Conservation (phyloP, 176 grass and related monocot species). For the Saccharum spontaneum region DNA sequence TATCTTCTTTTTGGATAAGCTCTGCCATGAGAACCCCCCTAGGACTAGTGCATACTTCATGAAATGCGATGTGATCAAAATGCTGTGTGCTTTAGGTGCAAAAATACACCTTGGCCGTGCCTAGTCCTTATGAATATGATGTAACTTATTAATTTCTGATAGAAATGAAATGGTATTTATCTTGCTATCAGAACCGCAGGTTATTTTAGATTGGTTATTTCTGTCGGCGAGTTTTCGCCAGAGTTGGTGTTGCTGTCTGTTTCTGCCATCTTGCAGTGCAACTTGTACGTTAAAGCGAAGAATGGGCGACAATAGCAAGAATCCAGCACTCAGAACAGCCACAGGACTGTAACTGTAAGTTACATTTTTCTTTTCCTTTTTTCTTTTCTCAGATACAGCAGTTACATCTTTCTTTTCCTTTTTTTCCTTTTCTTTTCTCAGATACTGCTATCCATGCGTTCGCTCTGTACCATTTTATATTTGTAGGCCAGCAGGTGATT, state of each 20-base stretch:
- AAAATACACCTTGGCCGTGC: conserved; percentile 40
- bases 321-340: neutral
- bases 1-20: conserved; percentile 1
- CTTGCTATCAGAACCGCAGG: neutral
- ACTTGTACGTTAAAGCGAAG: neutral
- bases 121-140: conserved; percentile 26
- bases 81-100: conserved; percentile 33
- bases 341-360: conserved; percentile 22
- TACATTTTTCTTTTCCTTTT: conserved; percentile 23
- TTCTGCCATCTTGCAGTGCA: neutral
- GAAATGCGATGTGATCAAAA: conserved; percentile 32
- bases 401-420: conserved; percentile 18
- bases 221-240: neutral
- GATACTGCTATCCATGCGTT: neutral
- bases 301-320: neutral
- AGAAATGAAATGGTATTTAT: conserved; percentile 38
- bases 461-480: conserved; percentile 26
- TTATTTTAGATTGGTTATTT: conserved; percentile 21
- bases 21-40: conserved; percentile 3
- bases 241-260: neutral
- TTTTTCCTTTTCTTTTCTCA: conserved; percentile 22
- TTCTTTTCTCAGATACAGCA: conserved; percentile 27
- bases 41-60: conserved; percentile 40
- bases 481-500: conserved; percentile 1
- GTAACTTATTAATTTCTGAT: conserved; percentile 24